These are phyloP conservation scores for Jackrogersella minutella DNA, from an alignment of 495 filamentous ascomycete genomes.

Conservation along the genomic window DNA sequence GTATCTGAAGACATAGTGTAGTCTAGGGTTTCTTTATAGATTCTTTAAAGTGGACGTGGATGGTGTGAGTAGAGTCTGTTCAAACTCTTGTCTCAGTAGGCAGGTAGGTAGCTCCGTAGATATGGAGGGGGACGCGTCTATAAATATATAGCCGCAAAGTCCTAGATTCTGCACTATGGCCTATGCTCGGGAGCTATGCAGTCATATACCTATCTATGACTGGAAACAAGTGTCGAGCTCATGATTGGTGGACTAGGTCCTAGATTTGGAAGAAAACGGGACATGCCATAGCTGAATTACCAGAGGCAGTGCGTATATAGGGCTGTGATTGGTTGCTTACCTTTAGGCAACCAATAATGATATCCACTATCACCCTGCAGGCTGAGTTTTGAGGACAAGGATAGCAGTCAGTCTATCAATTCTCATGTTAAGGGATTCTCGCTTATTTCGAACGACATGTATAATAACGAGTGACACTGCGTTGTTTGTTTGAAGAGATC, in stretches of 20 bases:
- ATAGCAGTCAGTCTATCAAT: neutral
- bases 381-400: conserved; percentile 5
- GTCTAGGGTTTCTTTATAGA: neutral
- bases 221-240: conserved; percentile 25
- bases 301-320: neutral
- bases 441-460: neutral
- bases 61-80: neutral
- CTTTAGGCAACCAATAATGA: conserved; percentile 8
- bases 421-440: neutral
- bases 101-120: too few relatives aligned
- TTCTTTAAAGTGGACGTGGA: neutral
- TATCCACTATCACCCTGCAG: conserved; percentile 24
- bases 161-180: conserved; percentile 15
- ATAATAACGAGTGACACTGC: neutral
- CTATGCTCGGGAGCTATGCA: neutral
- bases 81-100: neutral
- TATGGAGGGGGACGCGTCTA: neutral
- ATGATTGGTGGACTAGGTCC: conserved; percentile 18
- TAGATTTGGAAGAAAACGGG: neutral
- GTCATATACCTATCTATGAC: conserved; percentile 6
- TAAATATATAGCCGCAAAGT: conserved; percentile 6
- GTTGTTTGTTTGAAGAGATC: neutral
- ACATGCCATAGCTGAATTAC: conserved; percentile 4
- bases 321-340: conserved; percentile 10
- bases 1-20: conserved; percentile 19